These are phyloP conservation scores for Litsea cubeba DNA, from an alignment of 164 flowering plant species.

Conservation along the genomic window DNA sequence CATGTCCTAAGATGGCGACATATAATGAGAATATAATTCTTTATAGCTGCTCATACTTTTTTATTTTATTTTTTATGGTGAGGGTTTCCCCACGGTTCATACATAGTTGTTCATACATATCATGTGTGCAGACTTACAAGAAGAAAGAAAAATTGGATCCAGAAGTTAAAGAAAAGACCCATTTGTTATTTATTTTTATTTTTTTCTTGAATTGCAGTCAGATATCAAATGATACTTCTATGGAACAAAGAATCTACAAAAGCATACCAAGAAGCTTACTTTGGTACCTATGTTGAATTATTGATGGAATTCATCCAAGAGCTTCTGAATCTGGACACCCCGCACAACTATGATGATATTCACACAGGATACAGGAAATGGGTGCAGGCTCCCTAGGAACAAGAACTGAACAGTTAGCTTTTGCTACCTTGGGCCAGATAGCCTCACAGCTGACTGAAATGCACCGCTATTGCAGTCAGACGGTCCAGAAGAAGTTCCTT, in stretches of 20 bases:
- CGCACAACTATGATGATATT: background rate
- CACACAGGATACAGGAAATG: background rate
- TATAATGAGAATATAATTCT: too few species aligned
- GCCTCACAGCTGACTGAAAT: slow-evolving; percentile 30
- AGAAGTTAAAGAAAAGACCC: too few species aligned
- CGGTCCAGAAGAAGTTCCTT: slow-evolving; percentile 34
- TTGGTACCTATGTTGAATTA: background rate
- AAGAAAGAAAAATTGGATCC: too few species aligned
- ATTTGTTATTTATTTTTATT: too few species aligned
- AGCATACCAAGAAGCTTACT: background rate
- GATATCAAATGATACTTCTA: background rate
- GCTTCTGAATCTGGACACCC: background rate
- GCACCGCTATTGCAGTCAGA: slow-evolving; percentile 35
- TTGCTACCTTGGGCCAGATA: slow-evolving; percentile 52
- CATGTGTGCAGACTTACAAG: too few species aligned
- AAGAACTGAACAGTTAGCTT: background rate
- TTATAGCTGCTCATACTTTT: too few species aligned
- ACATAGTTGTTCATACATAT: too few species aligned
- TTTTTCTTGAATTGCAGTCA: too few species aligned
- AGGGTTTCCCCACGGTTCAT: too few species aligned
- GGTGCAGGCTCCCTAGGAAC: background rate
- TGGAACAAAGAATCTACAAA: slow-evolving; percentile 1
- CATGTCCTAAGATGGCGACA: too few species aligned
- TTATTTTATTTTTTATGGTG: too few species aligned
- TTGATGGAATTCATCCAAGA: background rate